Conservation (phyloP, 2,329 filamentous ascomycete genomes). For the Dryadomyces sulphureus region DNA sequence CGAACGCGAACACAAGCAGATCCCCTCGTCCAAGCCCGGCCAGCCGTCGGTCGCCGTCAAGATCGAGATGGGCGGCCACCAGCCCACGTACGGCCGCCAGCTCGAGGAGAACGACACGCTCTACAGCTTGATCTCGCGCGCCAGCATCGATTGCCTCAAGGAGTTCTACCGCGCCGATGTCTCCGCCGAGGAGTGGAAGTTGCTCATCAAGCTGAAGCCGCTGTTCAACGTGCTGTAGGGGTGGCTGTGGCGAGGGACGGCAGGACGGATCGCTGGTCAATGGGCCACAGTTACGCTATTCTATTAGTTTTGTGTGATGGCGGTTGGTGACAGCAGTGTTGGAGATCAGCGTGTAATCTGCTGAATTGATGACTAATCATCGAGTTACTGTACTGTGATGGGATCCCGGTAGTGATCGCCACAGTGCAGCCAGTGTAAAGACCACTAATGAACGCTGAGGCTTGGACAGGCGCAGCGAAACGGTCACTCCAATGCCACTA, state of each 20-base stretch:
- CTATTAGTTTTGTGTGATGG: no score
- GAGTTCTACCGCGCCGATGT: constrained; percentile 87
- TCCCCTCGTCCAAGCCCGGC: constrained; percentile 83
- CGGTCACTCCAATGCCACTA: no score
- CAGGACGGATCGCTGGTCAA: not conserved
- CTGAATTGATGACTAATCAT: no score
- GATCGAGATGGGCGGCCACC: constrained; percentile 83
- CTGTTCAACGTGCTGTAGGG: constrained; percentile 80
- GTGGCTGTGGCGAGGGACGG: no score
- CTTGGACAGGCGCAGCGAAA: no score
- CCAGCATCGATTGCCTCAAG: constrained; percentile 89
- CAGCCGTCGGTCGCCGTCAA: constrained; percentile 97
- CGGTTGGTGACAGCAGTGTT: no score
- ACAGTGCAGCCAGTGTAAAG: no score
- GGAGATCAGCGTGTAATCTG: no score
- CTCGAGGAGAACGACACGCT: constrained; percentile 81
- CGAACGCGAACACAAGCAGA: constrained; percentile 93
- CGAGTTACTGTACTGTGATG: no score
- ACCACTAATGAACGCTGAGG: no score
- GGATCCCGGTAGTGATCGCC: no score
- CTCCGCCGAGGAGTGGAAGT: constrained; percentile 79
- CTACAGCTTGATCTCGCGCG: constrained; percentile 76
- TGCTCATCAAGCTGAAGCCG: constrained; percentile 92
- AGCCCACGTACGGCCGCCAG: constrained; percentile 88
- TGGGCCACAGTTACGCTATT: no score